phyloP scores from a whole-genome alignment of 2,329 filamentous ascomycete genomes.

The Colletotrichum simmondsii region DNA sequence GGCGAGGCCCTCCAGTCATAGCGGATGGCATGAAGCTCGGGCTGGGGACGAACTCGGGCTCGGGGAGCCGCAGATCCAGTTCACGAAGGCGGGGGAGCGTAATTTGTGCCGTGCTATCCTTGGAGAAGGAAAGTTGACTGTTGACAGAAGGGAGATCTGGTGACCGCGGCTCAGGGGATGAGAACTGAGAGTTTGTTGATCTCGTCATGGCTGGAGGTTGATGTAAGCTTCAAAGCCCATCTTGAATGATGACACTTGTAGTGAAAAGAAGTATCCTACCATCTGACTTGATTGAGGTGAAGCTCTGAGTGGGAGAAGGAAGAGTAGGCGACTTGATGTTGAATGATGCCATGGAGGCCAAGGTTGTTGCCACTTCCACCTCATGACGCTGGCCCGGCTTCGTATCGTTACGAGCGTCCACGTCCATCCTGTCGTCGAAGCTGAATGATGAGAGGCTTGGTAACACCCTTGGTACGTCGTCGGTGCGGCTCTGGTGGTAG shows the following conservation, averaged over 20 bases:
- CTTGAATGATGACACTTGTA: too few species aligned
- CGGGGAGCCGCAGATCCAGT: constrained; percentile 31
- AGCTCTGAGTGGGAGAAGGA: constrained; percentile 30
- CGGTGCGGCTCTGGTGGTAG: constrained; percentile 14
- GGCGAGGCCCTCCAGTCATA: constrained; percentile 4
- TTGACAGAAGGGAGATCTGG: constrained; percentile 28
- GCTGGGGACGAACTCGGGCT: constrained; percentile 23
- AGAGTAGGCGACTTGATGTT: constrained; percentile 30
- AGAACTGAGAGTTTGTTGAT: constrained; percentile 31
- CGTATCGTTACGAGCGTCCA: constrained; percentile 12
- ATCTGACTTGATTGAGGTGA: constrained; percentile 27
- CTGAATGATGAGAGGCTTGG: constrained; percentile 28
- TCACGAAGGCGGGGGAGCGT: constrained; percentile 35
- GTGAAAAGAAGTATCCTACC: background rate
- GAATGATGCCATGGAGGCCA: constrained; percentile 34
- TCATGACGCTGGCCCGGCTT: constrained; percentile 29
- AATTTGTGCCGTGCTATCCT: constrained; percentile 18
- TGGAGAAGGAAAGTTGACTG: constrained; percentile 19
- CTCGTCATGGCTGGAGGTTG: constrained; percentile 26
- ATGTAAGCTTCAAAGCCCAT: constrained; percentile 9
- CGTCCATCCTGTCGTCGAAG: constrained; percentile 31
- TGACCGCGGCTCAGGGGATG: constrained; percentile 25
- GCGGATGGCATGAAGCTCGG: constrained; percentile 20
- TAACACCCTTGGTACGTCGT: constrained; percentile 25
- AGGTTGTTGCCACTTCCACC: constrained; percentile 28